Base-by-base conservation (phyloP, 768 basidiomycete species). In the Chalciporus sphaerocephalus region DNA sequence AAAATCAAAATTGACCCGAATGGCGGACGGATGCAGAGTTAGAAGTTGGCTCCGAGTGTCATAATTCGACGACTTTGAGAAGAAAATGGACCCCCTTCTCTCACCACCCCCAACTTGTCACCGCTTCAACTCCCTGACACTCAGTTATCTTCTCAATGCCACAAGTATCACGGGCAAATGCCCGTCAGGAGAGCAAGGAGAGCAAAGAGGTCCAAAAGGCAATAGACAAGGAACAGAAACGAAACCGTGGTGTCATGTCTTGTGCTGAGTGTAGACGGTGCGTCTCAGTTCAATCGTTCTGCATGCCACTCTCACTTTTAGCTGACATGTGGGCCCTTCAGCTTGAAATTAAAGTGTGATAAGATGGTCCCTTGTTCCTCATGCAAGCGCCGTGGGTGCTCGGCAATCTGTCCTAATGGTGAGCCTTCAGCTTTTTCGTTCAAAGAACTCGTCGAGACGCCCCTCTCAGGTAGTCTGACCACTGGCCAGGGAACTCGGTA, bases 401-500 rank as follows among this genome's bases (percentile, higher is more conserved):
- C 81, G 5, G 81, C 81, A 10, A 88, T 89, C 43, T 89, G 87
- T 65, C 85, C 85, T 3, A 87, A 87, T 54, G 85, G 69, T 61
- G 48, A 13, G 49, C 24, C 6, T 25, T 13, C 21, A 33, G 6
- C n/a, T 15, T 11, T 21, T 13, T 5, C 22, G 0, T 5, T 16
- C 13, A n/a, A 42, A 12, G 11, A 13, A 6, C 24, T 3, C 42
- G 21, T 38, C 38, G 12, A 46, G 22, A 21, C 8, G 6, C 39
- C 21, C 10, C 17, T 16, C 22, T 23, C 37, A 67, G 72, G 84
- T 23, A 84, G 81, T 57, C 72, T 88, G 30, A 78, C 83, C 12
- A 87, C 86, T 1, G 86, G 86, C 5, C 83, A 88, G 58, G 86
- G 86, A 16, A 88, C 86, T 32, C 74, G 85, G 85, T 84, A 55